Base-by-base conservation (phyloP, 1,139 yeast genomes). In the Dujonia santamariae region DNA sequence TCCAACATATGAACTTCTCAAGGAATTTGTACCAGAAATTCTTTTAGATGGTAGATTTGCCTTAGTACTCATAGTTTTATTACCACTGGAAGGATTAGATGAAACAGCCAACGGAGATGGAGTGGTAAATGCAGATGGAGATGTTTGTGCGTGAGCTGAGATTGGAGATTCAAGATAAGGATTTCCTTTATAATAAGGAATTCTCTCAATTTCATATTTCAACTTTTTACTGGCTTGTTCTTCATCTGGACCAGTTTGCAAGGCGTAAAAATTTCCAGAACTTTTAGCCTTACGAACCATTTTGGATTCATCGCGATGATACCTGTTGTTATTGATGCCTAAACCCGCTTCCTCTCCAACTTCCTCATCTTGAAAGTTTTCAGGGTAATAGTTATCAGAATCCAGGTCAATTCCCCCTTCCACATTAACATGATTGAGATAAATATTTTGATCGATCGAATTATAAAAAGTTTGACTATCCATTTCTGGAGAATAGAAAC, bases 1-100 rank as follows among this genome's bases (percentile, higher is more conserved):
- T 1, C 73, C 73, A 39, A 67, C 55, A 37, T 53, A 61, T 2
- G 73, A 67, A 41, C 54, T 64, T 11, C 55, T 49, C 4, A 57
- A 40, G 4, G 69, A 59, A 34, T 48, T 56, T 17, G 53, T 46
- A 4, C 54, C 48, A 4, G 69, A 59, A 12, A 54, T 35, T 28
- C 54, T 54, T 22, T 25, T 35, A 3, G 38, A 36, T 0, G 75
- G 75, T 28, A 67, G 49, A 34, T 66, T 65, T 1, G 72, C 59
- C 23, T 56, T 61, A 6, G 13, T n/a, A n/a, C n/a, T 17, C 12
- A 27, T 21, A 27, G 14, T 15, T 7, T 14, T 4, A 11, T 9
- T 27, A 21, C 14, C 20, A 7, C 12, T 22, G 20, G 30, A 18
- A 12, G 30, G 21, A 11, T 15, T 27, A 7, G 30, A 5, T 11